Evolutionary conservation across 2,329 filamentous ascomycete species (phyloP), one percentile per base, ranked within the genome.

Genomic region (Myotisia sp.): DNA sequence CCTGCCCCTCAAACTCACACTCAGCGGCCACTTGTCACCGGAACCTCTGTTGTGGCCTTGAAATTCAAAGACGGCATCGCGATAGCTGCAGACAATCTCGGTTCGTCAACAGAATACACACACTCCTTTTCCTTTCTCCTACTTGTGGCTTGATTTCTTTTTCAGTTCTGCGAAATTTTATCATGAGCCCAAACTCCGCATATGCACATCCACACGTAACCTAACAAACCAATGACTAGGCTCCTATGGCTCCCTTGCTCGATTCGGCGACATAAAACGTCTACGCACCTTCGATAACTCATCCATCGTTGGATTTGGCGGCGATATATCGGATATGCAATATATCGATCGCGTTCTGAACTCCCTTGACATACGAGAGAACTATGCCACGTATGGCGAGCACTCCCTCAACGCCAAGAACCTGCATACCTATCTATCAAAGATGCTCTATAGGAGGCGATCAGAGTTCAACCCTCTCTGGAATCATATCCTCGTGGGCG

Each of bases 311-410:
- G 90, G 90, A 51, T 92, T 95, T 64, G 84, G 85, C 58, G 90
- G 90, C 58, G 90, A 98, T 65, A 79, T 98, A 49, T 92, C 83
- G 44, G 90, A 98, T 67, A 95, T 98, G 90, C 90, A 98, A 68
- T 92, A 92, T 67, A 76, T 98, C 47, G 81, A 93, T 71, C 68
- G 90, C 48, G 75, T 93, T 52, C 78, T 98, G 48, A 78, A 72
- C 53, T 79, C 82, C 43, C 79, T 95, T 49, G 76, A 81, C 56
- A 84, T 92, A 59, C 71, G 79, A 57, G 86, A 95, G 68, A 41
- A 38, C 24, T 95, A 98, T 68, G 70, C 70, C 30, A 52, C 59
- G 36, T 55, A 64, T 38, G 58, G 59, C 40, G 51, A 36, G 12
- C 51, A 68, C 47, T 55, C 56, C 47, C 77, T 98, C 51, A 84